Conservation (phyloP, 768 basidiomycete genomes). For the Naematelia aurantialba region DNA sequence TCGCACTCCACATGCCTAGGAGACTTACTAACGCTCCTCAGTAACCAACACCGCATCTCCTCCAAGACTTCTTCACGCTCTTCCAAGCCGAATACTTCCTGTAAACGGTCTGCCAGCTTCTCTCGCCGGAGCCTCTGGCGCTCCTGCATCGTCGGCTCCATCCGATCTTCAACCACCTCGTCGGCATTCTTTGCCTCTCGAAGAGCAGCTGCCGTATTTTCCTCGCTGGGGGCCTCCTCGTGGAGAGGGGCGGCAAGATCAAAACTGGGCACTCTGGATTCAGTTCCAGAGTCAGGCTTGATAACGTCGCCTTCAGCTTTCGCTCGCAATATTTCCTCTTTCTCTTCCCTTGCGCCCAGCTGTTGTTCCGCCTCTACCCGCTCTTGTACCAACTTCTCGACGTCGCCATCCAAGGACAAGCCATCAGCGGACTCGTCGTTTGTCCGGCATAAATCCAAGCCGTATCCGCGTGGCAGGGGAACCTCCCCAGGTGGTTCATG, state of each 20-base stretch:
- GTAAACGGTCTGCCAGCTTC: slow-evolving; percentile 79
- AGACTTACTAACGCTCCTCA: slow-evolving; percentile 79
- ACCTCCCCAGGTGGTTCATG: not conserved
- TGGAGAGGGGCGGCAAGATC: slow-evolving; percentile 9
- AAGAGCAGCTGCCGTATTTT: slow-evolving; percentile 30
- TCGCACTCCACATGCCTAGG: not conserved
- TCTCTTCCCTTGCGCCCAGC: slow-evolving; percentile 22
- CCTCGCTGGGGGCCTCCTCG: slow-evolving; percentile 4
- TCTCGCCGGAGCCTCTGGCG: slow-evolving; percentile 33
- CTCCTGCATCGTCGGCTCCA: slow-evolving; percentile 21
- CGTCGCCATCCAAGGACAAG: not conserved
- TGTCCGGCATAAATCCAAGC: not conserved
- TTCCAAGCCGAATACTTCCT: slow-evolving; percentile 77
- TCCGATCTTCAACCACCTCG: slow-evolving; percentile 27
- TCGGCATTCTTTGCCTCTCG: slow-evolving; percentile 18
- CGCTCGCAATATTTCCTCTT: slow-evolving; percentile 25
- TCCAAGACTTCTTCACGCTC: slow-evolving; percentile 74
- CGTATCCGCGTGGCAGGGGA: not conserved
- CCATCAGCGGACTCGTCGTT: not conserved
- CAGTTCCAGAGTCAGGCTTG: slow-evolving; percentile 4
- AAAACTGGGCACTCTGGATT: not conserved
- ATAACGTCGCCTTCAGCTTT: slow-evolving; percentile 13
- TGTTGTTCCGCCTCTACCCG: slow-evolving; percentile 28
- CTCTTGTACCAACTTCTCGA: slow-evolving; percentile 15
- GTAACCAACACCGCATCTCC: slow-evolving; percentile 93